Conservation (phyloP, 768 basidiomycete genomes). For the Termitomyces sp. region DNA sequence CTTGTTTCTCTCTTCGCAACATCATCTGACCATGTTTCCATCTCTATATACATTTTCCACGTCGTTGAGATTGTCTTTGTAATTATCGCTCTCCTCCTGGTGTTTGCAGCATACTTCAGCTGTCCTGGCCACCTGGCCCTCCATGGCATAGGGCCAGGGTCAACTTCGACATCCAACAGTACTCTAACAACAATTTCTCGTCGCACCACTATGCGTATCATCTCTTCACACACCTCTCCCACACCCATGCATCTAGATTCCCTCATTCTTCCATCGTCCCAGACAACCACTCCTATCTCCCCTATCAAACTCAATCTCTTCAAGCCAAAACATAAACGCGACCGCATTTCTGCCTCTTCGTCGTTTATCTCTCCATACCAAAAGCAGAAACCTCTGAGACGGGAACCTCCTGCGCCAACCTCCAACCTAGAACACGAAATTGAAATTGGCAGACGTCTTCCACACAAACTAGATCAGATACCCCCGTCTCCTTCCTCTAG, state of each 20-base stretch:
- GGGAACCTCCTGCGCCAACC: neutral
- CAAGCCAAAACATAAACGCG: neutral
- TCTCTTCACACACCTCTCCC: neutral
- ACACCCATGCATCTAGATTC: neutral
- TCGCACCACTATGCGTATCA: neutral
- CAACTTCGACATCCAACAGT: neutral
- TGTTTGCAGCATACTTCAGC: conserved; percentile 1
- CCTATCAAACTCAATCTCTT: neutral
- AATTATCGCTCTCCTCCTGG: neutral
- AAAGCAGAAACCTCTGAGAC: conserved; percentile 3
- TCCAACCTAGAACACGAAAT: neutral
- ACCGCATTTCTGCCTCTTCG: neutral
- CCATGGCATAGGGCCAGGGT: neutral
- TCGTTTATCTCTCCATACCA: conserved; percentile 10
- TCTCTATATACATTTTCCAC: neutral
- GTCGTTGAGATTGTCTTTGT: conserved; percentile 1
- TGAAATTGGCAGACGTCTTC: neutral
- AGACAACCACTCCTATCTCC: neutral
- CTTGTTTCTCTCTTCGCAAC: neutral
- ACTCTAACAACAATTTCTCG: neutral
- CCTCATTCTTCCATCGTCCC: neutral
- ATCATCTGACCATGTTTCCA: neutral
- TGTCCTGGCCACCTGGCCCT: neutral
- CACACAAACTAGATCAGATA: neutral
- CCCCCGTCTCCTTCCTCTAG: neutral